Evolutionary conservation across 305 asterid genomes (phyloP).

Genomic region (Fraxinus platypoda): DNA sequence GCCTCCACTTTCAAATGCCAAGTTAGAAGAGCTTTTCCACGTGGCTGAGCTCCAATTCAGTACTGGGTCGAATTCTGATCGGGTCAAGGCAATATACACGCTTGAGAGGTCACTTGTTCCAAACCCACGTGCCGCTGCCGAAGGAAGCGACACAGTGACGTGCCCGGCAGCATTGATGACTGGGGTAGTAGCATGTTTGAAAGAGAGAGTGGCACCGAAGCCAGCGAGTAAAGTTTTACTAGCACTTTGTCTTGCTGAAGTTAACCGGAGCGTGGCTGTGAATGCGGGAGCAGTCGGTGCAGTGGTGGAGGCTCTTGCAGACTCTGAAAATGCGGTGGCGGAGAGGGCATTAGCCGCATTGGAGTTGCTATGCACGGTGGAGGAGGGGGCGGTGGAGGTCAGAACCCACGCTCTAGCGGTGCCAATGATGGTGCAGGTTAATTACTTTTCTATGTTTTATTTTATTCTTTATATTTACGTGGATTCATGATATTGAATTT

Average conservation of each 20-base stretch:
- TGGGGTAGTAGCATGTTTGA: conserved; percentile 53
- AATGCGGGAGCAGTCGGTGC: conserved; percentile 67
- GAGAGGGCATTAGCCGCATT: conserved; percentile 71
- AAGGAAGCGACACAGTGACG: conserved; percentile 17
- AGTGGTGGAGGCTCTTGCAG: conserved; percentile 68
- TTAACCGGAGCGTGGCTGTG: conserved; percentile 58
- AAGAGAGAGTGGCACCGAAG: conserved; percentile 46
- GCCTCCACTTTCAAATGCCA: conserved; percentile 27
- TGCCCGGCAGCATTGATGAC: conserved; percentile 52
- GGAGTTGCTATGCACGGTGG: conserved; percentile 68
- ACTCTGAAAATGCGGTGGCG: conserved; percentile 56
- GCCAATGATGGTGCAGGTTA: conserved; percentile 73
- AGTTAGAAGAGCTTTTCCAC: conserved; percentile 54
- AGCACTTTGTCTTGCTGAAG: conserved; percentile 64
- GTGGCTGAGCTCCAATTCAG: conserved; percentile 51
- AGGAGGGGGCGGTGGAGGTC: conserved; percentile 75
- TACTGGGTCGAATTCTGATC: conserved; percentile 42
- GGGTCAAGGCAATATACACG: conserved; percentile 45
- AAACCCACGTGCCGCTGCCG: conserved; percentile 44
- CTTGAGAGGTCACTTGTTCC: conserved; percentile 64
- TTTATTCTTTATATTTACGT: background rate
- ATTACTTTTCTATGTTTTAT: background rate
- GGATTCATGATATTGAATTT: background rate
- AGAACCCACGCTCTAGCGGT: conserved; percentile 68
- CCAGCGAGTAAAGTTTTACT: conserved; percentile 64